phyloP scores from a whole-genome alignment of 2,329 filamentous ascomycete species.

The Aspergillus calidoustus region DNA sequence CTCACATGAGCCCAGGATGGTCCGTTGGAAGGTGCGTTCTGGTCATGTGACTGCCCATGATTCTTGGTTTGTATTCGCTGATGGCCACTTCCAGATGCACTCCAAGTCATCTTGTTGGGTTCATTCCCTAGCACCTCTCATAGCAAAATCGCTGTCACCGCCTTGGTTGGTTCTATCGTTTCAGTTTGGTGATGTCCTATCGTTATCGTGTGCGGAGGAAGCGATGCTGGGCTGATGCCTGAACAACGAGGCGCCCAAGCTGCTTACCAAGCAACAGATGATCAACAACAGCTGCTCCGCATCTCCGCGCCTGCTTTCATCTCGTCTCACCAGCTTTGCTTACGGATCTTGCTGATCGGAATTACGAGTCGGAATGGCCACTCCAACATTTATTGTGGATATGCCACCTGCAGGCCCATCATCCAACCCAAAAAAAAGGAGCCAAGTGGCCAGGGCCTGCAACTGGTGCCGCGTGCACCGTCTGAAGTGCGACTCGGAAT shows the following conservation, averaged over 20 bases:
- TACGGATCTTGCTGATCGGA: neutral
- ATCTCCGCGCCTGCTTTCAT: neutral
- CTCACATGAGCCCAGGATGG: too few relatives aligned
- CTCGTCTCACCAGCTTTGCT: neutral
- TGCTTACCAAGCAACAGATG: neutral
- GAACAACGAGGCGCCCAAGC: neutral
- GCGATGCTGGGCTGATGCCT: neutral
- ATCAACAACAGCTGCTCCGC: neutral
- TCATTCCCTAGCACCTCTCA: too few relatives aligned
- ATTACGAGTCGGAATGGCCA: neutral
- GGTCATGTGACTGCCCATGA: too few relatives aligned
- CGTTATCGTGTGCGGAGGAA: neutral
- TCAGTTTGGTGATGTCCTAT: too few relatives aligned
- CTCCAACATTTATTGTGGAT: neutral
- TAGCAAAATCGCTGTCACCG: too few relatives aligned
- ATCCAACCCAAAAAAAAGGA: slow-evolving; percentile 16
- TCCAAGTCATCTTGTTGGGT: too few relatives aligned
- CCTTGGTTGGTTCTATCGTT: too few relatives aligned
- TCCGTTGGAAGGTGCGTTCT: too few relatives aligned
- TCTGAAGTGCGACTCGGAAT: slow-evolving; percentile 32
- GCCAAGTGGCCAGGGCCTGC: slow-evolving; percentile 31
- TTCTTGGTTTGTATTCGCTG: too few relatives aligned
- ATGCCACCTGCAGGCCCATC: neutral
- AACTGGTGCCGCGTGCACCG: slow-evolving; percentile 34
- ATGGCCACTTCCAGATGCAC: too few relatives aligned